phyloP scores from a whole-genome alignment of 2,329 filamentous ascomycete genomes.

The Stachybotrys chartarum region DNA sequence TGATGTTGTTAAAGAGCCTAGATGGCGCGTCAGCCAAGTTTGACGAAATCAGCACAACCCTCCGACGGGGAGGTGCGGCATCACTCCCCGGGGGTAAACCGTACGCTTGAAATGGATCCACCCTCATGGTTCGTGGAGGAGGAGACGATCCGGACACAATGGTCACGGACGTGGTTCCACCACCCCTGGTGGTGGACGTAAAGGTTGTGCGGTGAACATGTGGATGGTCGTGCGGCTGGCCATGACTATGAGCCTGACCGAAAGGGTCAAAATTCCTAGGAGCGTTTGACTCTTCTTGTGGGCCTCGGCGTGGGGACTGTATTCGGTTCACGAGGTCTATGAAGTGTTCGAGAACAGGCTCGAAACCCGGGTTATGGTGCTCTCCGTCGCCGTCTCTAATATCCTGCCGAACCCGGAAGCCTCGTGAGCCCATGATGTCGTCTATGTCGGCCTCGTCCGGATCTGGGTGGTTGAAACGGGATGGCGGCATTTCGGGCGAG shows the following conservation, averaged over 20 bases:
- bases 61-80: constrained; percentile 4
- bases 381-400: constrained; percentile 17
- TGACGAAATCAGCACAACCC: not conserved
- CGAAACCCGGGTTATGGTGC: constrained; percentile 25
- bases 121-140: not conserved
- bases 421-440: constrained; percentile 37
- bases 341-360: constrained; percentile 34
- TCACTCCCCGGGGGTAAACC: constrained; percentile 13
- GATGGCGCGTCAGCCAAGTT: constrained; percentile 21
- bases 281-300: constrained; percentile 5
- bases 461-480: constrained; percentile 24
- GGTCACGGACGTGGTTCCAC: constrained; percentile 41
- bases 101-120: constrained; percentile 43
- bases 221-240: not conserved
- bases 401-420: constrained; percentile 31
- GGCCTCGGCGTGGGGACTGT: constrained; percentile 10
- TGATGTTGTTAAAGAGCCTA: constrained; percentile 40
- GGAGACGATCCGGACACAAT: constrained; percentile 34
- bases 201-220: constrained; percentile 30
- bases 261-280: constrained; percentile 10
- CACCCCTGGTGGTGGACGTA: constrained; percentile 26
- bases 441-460: constrained; percentile 54
- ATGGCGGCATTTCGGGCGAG: constrained; percentile 19
- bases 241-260: constrained; percentile 8
- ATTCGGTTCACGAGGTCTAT: constrained; percentile 35